Conservation (phyloP, 139 green algal species). For the Auxenochlorella pyrenoidosa region DNA sequence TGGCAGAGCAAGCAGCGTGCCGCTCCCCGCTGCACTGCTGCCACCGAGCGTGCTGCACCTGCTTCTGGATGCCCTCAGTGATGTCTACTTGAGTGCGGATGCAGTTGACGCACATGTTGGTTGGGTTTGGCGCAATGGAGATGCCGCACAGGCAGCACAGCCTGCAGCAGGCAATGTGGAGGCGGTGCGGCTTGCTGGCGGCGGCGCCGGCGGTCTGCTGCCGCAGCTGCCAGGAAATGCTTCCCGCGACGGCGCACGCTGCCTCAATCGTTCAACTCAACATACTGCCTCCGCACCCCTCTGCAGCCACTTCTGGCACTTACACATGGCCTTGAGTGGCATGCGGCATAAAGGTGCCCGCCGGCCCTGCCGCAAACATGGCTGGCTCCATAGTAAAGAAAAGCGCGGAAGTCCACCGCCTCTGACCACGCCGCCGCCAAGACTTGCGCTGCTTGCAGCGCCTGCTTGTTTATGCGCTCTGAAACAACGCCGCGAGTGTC, state of each 20-base stretch:
- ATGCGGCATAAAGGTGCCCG: conserved; percentile 57
- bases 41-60: conserved; percentile 24
- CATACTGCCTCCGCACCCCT: not conserved
- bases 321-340: conserved; percentile 82
- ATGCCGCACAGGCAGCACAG: conserved; percentile 96
- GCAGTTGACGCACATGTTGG: conserved; percentile 99
- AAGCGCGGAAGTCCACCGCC: too few species aligned
- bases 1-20: too few species aligned
- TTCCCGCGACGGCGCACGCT: not conserved
- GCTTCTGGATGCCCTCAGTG: conserved; percentile 95
- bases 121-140: conserved; percentile 90
- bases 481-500: too few species aligned
- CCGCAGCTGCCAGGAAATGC: not conserved
- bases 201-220: not conserved
- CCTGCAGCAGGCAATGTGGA: conserved; percentile 36
- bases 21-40: too few species aligned
- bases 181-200: not conserved
- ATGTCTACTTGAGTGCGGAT: conserved; percentile 97
- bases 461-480: too few species aligned
- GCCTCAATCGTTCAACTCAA: not conserved
- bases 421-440: too few species aligned
- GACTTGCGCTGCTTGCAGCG: too few species aligned
- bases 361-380: conserved; percentile 1
- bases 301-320: conserved; percentile 35
- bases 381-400: conserved; percentile 30